Conservation (phyloP, 345 rosid species). For the Citrus reticulata region DNA sequence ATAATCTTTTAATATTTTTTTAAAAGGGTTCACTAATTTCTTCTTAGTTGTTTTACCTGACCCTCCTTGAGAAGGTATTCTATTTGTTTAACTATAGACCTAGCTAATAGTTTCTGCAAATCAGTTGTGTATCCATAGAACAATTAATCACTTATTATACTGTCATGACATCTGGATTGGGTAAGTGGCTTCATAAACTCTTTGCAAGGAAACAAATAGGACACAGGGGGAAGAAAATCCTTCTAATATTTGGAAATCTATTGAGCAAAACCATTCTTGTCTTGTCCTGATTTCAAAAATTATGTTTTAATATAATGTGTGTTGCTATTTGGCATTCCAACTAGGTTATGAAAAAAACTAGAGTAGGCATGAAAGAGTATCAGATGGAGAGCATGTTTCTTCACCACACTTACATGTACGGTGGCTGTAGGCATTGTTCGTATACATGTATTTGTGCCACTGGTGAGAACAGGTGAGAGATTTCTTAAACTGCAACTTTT, state of each 20-base stretch:
- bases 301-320: background rate
- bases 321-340: constrained; percentile 9
- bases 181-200: background rate
- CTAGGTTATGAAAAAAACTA: constrained; percentile 78
- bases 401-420: constrained; percentile 90
- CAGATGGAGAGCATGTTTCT: constrained; percentile 94
- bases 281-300: background rate
- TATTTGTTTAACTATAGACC: background rate
- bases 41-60: background rate
- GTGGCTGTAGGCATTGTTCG: constrained; percentile 95
- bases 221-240: background rate
- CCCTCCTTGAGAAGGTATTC: background rate
- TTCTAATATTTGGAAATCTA: background rate
- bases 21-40: constrained; percentile 1
- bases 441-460: constrained; percentile 97
- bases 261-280: background rate
- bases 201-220: background rate
- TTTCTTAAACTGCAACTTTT: constrained; percentile 2
- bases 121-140: background rate
- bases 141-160: no score
- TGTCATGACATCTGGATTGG: background rate
- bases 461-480: constrained; percentile 75
- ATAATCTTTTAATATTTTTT: background rate
- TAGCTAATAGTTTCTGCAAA: background rate
- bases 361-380: constrained; percentile 76